Conservation (phyloP, 2,329 filamentous ascomycete genomes). For the Cephalotrichum gorgonifer region DNA sequence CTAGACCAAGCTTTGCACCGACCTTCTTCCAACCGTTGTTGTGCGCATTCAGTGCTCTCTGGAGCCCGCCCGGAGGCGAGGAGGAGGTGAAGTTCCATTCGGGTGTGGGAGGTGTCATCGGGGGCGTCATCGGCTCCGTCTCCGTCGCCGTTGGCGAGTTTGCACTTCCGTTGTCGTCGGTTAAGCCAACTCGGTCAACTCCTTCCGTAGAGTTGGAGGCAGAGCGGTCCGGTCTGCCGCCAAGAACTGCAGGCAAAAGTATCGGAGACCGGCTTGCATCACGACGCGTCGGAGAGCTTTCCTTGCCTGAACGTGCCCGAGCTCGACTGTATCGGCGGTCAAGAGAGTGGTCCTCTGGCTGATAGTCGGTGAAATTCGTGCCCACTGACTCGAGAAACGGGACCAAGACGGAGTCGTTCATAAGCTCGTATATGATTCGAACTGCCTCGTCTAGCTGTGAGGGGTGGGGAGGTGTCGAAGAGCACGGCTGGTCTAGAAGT, state of each 20-base stretch:
- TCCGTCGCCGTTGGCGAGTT: constrained; percentile 43
- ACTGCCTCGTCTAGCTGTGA: constrained; percentile 72
- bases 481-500: constrained; percentile 52
- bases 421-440: constrained; percentile 83
- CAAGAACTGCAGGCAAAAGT: constrained; percentile 29
- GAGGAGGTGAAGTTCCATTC: constrained; percentile 41
- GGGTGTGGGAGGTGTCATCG: constrained; percentile 58
- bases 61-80: constrained; percentile 38
- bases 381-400: constrained; percentile 69
- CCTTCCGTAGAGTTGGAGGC: constrained; percentile 34
- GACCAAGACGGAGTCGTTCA: constrained; percentile 92
- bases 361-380: neutral
- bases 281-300: constrained; percentile 19
- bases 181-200: constrained; percentile 39
- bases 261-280: constrained; percentile 34
- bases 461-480: constrained; percentile 57
- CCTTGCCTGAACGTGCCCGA: constrained; percentile 26
- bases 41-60: constrained; percentile 42
- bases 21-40: constrained; percentile 56
- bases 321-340: constrained; percentile 27
- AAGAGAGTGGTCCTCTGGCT: constrained; percentile 4
- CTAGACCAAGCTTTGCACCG: constrained; percentile 47
- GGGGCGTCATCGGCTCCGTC: constrained; percentile 62
- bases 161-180: constrained; percentile 56
- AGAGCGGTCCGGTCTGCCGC: constrained; percentile 26